Percentiles rank a stretch among this genome's conserved stretches.
Conservation (phyloP, 106 monocot genomes). For the Cymbidium sinense region DNA sequence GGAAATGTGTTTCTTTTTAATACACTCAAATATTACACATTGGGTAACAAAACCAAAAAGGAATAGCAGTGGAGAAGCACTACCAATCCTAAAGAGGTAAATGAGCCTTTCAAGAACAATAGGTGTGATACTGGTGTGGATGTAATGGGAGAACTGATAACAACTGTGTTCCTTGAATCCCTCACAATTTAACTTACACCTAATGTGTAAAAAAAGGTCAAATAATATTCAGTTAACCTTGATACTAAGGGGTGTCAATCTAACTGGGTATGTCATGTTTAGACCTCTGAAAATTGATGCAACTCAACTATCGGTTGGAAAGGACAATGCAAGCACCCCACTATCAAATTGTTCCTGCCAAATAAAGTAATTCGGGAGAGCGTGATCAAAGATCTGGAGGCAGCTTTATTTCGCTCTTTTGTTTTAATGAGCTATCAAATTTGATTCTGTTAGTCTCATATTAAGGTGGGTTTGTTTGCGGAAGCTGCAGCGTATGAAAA, state of each 20-base stretch:
- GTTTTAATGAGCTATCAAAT: no score
- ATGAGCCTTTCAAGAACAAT: not conserved
- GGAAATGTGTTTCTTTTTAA: not conserved
- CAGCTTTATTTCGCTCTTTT: no score
- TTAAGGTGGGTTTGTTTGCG: no score
- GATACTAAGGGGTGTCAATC: not conserved
- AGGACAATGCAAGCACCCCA: not conserved
- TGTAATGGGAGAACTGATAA: not conserved
- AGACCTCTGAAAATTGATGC: not conserved
- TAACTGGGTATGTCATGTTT: not conserved
- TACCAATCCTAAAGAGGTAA: not conserved
- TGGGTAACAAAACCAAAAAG: not conserved
- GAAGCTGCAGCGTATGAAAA: no score
- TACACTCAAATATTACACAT: not conserved
- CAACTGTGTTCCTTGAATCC: not conserved
- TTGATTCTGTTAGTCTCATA: no score
- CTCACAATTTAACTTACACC: not conserved
- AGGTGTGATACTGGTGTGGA: not conserved
- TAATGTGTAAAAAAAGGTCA: not conserved
- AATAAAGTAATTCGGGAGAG: not conserved
- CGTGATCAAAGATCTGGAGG: no score
- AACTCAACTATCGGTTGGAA: not conserved
- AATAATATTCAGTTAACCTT: not conserved
- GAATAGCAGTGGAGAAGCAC: not conserved
- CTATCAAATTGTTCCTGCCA: no score